phyloP scores from a whole-genome alignment of 495 filamentous ascomycete genomes.

The Penicillium silybi region DNA sequence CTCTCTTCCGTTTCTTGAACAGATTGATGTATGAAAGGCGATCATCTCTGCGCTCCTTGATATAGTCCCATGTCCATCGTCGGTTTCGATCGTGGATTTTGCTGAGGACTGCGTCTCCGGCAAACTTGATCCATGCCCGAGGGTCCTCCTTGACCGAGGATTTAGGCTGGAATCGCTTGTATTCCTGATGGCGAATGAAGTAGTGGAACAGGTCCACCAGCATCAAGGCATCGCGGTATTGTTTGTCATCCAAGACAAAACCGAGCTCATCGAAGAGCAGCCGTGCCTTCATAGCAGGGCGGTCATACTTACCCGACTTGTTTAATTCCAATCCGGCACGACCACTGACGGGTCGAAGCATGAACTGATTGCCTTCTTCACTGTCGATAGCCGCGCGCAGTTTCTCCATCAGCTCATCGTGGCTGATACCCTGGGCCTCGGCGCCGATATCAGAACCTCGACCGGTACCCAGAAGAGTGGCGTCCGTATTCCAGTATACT shows the following conservation, averaged over 20 bases:
- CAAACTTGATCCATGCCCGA: slow-evolving; percentile 86
- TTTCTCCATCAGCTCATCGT: slow-evolving; percentile 69
- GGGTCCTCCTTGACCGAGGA: slow-evolving; percentile 83
- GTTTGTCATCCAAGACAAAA: slow-evolving; percentile 90
- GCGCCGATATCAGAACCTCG: slow-evolving; percentile 55
- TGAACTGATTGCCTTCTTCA: slow-evolving; percentile 79
- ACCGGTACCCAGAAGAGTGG: slow-evolving; percentile 73
- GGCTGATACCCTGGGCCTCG: slow-evolving; percentile 61
- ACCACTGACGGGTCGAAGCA: slow-evolving; percentile 90
- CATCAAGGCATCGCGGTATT: slow-evolving; percentile 96
- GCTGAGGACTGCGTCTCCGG: slow-evolving; percentile 77
- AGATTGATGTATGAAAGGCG: slow-evolving; percentile 83
- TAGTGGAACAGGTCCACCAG: slow-evolving; percentile 98
- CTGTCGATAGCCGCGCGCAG: slow-evolving; percentile 74
- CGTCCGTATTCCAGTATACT: slow-evolving; percentile 97
- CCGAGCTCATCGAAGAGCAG: slow-evolving; percentile 94
- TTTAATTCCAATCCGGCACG: slow-evolving; percentile 88
- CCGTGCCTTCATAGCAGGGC: slow-evolving; percentile 84
- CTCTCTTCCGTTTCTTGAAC: slow-evolving; percentile 89
- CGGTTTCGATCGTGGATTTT: slow-evolving; percentile 92
- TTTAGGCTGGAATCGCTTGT: slow-evolving; percentile 89
- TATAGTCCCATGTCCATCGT: slow-evolving; percentile 91
- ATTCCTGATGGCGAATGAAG: slow-evolving; percentile 95
- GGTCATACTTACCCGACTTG: slow-evolving; percentile 76
- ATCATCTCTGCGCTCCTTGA: slow-evolving; percentile 87